These are phyloP conservation scores for Podospora australis DNA, from an alignment of 495 filamentous ascomycete genomes.

Conservation along the genomic window DNA sequence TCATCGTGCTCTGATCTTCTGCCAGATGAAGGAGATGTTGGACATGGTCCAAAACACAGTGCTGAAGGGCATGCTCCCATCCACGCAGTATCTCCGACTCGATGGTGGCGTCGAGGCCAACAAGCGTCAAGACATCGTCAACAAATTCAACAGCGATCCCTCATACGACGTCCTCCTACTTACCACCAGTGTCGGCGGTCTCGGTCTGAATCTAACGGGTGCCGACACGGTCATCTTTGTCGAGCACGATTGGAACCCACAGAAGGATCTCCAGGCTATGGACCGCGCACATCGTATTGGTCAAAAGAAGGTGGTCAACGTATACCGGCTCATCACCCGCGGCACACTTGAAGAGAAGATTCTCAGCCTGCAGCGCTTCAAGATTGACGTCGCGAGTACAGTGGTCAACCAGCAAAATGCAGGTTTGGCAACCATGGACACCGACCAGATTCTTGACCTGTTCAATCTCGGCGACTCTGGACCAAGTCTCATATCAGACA, in stretches of 20 bases:
- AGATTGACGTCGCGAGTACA: conserved; percentile 95
- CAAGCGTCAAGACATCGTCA: conserved; percentile 91
- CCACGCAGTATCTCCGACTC: conserved; percentile 80
- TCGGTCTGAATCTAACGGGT: conserved; percentile 92
- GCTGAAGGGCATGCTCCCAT: conserved; percentile 75
- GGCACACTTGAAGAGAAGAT: conserved; percentile 99
- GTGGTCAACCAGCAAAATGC: conserved; percentile 99
- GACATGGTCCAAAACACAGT: conserved; percentile 96
- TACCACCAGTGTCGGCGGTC: conserved; percentile 89
- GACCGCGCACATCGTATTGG: conserved; percentile 97
- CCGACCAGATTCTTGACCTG: conserved; percentile 92
- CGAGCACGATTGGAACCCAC: conserved; percentile 99
- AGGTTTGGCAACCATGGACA: conserved; percentile 89
- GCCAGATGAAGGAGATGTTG: conserved; percentile 99
- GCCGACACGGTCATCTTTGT: conserved; percentile 99
- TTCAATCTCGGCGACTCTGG: conserved; percentile 86
- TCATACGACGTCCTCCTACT: conserved; percentile 88
- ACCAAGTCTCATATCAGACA: conserved; percentile 52
- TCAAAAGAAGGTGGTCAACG: conserved; percentile 99
- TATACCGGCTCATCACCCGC: conserved; percentile 93
- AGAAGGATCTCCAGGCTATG: conserved; percentile 98
- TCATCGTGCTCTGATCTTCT: conserved; percentile 94
- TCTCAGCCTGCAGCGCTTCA: conserved; percentile 95
- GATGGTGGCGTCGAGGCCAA: conserved; percentile 88
- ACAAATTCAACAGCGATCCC: conserved; percentile 95